Base-by-base conservation (phyloP, 2,329 filamentous ascomycete genomes). In the Aureobasidium subglaciale region DNA sequence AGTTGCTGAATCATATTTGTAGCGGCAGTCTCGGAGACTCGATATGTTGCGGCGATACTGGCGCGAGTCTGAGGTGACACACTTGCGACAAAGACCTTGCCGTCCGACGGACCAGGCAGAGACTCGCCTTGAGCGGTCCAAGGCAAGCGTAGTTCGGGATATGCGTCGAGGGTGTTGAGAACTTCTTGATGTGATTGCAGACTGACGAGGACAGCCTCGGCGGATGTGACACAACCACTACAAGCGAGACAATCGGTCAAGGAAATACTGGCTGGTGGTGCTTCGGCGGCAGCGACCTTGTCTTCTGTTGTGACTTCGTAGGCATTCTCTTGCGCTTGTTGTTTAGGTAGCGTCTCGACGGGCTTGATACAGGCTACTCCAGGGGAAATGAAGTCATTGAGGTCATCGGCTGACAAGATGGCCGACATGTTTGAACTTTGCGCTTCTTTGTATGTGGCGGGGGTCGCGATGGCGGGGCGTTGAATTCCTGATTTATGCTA, bases 351-450 rank as follows among this genome's bases (percentile, higher is more conserved):
- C 2, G 90, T 95, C 71, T 99, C 93, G 68, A 99, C 81, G 25
- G 93, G 93, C 68, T 99, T 97, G 72, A 99, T 97, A 74, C 93
- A 99, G 60, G 93, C 93, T 67, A 99, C 91, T 60, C 92, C 91
- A 13, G 93, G 93, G 56, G 88, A 93, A 69, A 99, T 99, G 75
- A 99, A 99, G 78, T 99, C 93, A 78, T 99, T 99, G 59, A 99
- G 79, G 71, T 96, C 91, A 76, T 99, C 92, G 66, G 87, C 86
- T 56, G 91, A 97, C 65, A 99, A 86, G 66, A 99, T 99, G 60
- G 93, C 93, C 69, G 90, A 96, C 93, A 99, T 99, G 38, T 25
- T 38, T 41, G 56, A 15, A 35, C 38, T 18, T 56, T 41, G 56
- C 20, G 43, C 38, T 18, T 56, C 29, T 40, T 46, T 30, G 35